These are phyloP conservation scores for Aspergillus udagawae DNA, from an alignment of 2,329 filamentous ascomycete species.

Conservation along the genomic window DNA sequence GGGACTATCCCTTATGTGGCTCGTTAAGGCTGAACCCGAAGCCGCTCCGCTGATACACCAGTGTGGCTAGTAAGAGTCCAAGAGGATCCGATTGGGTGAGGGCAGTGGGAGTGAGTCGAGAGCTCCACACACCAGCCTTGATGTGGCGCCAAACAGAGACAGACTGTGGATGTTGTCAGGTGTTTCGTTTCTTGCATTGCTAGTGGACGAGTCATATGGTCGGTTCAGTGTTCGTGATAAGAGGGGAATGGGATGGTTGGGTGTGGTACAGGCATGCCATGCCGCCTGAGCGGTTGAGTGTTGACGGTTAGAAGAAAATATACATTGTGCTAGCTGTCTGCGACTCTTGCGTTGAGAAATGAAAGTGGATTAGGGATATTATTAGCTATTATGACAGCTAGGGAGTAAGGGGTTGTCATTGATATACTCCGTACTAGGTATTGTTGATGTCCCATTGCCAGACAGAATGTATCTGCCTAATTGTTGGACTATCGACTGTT, in stretches of 20 bases:
- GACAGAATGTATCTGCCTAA: conserved; percentile 18
- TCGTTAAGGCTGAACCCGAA: neutral
- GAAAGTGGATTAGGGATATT: neutral
- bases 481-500: conserved; percentile 12
- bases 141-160: neutral
- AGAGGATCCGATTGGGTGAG: neutral
- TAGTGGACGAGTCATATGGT: neutral
- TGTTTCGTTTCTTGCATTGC: neutral
- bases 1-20: neutral
- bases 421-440: neutral
- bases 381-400: neutral
- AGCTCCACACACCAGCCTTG: neutral
- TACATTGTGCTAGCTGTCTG: neutral
- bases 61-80: neutral
- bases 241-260: too few relatives aligned
- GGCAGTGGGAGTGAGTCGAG: neutral
- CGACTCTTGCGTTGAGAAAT: neutral
- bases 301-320: neutral
- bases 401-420: neutral
- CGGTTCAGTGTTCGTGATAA: neutral
- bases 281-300: neutral
- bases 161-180: too few relatives aligned
- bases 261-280: neutral
- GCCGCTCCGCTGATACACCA: neutral
- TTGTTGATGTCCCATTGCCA: neutral